Base-by-base conservation (phyloP, 225 moss, liverwort and hornwort species). In the Marchantia polymorpha region DNA sequence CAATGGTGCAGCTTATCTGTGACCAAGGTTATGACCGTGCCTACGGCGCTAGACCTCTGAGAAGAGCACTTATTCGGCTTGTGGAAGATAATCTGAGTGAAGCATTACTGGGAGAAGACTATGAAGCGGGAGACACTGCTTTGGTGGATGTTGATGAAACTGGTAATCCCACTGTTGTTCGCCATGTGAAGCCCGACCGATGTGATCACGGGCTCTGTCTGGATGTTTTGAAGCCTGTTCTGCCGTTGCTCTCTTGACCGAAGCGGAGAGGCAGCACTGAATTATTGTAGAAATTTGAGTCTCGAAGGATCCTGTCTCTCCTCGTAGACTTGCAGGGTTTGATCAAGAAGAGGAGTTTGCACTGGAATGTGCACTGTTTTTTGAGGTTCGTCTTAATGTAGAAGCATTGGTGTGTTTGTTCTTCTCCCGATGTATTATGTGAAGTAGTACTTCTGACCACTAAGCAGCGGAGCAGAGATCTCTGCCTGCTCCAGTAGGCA, bases 1-100 rank as follows among this genome's bases (percentile, higher is more conserved):
- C 92, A 25, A 92, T 96, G 94, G 89, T 91, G 11, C 88, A 87
- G 83, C 92, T 96, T 25, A 91, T 96, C 29, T 94, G 96, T 77
- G 94, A 96, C 84, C 92, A 94, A 84, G 96, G 96, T 15, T 96
- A 96, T 74, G 96, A 96, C 39, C 89, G 94, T 51, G 92, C 89
- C 50, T 96, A 94, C 39, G 96, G 96, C 70, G 96, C 96, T 49
- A 90, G 96, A 78, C 96, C 96, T 54, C 87, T 96, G 72, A 86
- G 96, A 66, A 85, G 96, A 77, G 92, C 96, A 64, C 83, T 96
- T 69, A 89, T 89, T 49, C 88, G 94, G 55, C 81, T 96, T 51
- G 94, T 96, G 56, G 96, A 96, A 80, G 96, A 96, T 71, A 91
- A 90, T 63, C 81, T 96, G 75, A 96, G 96, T 29, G 96, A 96